A percentile compares a stretch with the other conserved stretches of the same genome.
Evolutionary conservation across 164 flowering plant species (phyloP).

Genomic region (Vitis amurensis): DNA sequence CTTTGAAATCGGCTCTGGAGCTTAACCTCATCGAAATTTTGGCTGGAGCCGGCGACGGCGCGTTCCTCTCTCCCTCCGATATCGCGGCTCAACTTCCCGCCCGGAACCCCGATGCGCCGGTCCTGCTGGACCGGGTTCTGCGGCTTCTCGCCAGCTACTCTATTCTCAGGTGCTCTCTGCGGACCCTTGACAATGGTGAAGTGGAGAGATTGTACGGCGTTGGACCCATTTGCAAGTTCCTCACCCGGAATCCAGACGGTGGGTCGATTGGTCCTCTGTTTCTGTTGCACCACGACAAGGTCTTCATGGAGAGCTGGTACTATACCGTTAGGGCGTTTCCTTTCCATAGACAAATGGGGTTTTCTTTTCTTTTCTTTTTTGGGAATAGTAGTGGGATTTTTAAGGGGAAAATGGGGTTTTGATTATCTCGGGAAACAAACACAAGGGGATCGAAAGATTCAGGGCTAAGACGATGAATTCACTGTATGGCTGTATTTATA

Average conservation of each 20-base stretch:
- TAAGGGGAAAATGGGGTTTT: no score
- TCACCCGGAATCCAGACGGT: conserved; percentile 11
- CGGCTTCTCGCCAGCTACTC: conserved; percentile 23
- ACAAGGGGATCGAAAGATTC: no score
- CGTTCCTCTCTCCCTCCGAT: conserved; percentile 20
- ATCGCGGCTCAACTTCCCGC: conserved; percentile 15
- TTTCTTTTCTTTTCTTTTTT: no score
- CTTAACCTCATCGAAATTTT: conserved; percentile 25
- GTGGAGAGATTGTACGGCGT: conserved; percentile 18
- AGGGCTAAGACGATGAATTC: background rate
- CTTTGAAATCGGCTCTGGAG: conserved; percentile 26
- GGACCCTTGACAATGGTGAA: conserved; percentile 9
- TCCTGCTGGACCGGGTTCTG: conserved; percentile 23
- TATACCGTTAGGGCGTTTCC: no score
- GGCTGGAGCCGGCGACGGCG: conserved; percentile 6
- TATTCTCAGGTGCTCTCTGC: conserved; percentile 13
- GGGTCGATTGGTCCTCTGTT: conserved; percentile 14
- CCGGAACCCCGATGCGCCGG: conserved; percentile 23
- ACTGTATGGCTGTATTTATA: background rate
- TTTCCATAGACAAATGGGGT: no score
- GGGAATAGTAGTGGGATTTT: no score
- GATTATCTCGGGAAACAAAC: no score
- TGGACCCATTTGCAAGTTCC: conserved; percentile 26
- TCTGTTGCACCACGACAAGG: conserved; percentile 14
- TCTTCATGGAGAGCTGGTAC: conserved; percentile 19